Conservation (phyloP, 805 yeast genomes). For the Saccharomycopsis vini region DNA sequence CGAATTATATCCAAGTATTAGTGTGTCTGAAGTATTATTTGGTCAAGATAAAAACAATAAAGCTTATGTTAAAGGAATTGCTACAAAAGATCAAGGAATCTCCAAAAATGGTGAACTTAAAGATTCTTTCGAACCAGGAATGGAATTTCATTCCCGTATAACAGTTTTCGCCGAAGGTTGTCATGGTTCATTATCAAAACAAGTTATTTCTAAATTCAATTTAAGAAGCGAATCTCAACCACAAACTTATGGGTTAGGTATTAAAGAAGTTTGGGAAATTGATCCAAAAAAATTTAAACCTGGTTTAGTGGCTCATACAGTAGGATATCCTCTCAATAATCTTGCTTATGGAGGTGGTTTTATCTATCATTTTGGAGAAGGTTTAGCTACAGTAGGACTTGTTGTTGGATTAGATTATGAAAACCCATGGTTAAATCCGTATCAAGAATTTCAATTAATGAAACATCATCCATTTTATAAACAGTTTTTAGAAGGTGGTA, state of each 20-base stretch:
- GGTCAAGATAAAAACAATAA: constrained; percentile 36
- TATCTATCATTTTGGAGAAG: constrained; percentile 94
- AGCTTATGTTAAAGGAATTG: constrained; percentile 70
- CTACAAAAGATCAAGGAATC: constrained; percentile 89
- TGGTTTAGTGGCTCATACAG: constrained; percentile 77
- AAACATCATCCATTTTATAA: constrained; percentile 83
- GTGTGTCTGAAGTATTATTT: constrained; percentile 73
- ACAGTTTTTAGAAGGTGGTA: constrained; percentile 73
- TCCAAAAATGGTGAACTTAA: constrained; percentile 64
- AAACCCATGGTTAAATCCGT: constrained; percentile 93
- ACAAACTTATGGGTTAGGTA: constrained; percentile 93
- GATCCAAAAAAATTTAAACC: constrained; percentile 67
- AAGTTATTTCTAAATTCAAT: constrained; percentile 58
- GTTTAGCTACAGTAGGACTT: constrained; percentile 83
- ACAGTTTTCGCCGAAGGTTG: constrained; percentile 97
- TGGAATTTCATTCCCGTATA: constrained; percentile 89
- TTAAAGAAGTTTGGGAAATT: constrained; percentile 97
- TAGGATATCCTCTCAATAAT: constrained; percentile 77
- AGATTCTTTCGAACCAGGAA: constrained; percentile 84
- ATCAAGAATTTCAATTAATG: constrained; percentile 91
- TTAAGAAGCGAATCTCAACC: constrained; percentile 56
- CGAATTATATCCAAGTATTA: constrained; percentile 83
- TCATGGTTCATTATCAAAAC: constrained; percentile 85
- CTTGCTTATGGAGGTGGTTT: constrained; percentile 94
- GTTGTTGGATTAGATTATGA: constrained; percentile 91